These are phyloP conservation scores for Malania oleifera DNA, from an alignment of 164 flowering plant species.

Conservation along the genomic window DNA sequence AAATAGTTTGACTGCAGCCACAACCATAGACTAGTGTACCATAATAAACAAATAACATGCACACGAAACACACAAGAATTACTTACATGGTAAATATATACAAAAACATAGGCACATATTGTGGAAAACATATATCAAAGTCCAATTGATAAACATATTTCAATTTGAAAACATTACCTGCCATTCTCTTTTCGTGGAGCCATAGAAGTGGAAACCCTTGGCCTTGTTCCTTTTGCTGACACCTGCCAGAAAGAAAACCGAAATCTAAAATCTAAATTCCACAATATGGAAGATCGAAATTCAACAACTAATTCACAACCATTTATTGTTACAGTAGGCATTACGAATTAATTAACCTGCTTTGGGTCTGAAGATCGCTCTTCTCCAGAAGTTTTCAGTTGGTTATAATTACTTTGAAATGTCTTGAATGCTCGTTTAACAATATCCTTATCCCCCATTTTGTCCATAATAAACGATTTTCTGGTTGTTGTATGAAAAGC, in stretches of 20 bases:
- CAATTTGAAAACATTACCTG: constrained; percentile 40
- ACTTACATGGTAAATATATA: no score
- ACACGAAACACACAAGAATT: no score
- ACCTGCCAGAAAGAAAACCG: constrained; percentile 29
- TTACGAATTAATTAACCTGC: constrained; percentile 35
- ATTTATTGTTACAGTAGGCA: no score
- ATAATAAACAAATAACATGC: no score
- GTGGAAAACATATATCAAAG: no score
- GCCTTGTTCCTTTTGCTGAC: constrained; percentile 28
- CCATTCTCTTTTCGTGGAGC: constrained; percentile 36
- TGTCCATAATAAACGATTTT: constrained; percentile 74
- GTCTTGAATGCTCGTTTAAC: constrained; percentile 81
- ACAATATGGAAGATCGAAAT: background rate
- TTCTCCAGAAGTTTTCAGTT: constrained; percentile 25
- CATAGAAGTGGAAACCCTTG: constrained; percentile 22
- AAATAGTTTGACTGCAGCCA: no score
- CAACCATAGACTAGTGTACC: no score
- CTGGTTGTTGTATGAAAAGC: constrained; percentile 33
- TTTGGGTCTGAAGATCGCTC: constrained; percentile 22
- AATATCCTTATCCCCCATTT: constrained; percentile 90
- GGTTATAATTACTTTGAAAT: constrained; percentile 50
- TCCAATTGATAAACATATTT: constrained; percentile 1
- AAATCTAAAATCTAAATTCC: background rate
- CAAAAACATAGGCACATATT: no score
- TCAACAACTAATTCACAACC: background rate